Evolutionary conservation across 495 filamentous ascomycete species (phyloP).

Genomic region (Penicillium parvum): DNA sequence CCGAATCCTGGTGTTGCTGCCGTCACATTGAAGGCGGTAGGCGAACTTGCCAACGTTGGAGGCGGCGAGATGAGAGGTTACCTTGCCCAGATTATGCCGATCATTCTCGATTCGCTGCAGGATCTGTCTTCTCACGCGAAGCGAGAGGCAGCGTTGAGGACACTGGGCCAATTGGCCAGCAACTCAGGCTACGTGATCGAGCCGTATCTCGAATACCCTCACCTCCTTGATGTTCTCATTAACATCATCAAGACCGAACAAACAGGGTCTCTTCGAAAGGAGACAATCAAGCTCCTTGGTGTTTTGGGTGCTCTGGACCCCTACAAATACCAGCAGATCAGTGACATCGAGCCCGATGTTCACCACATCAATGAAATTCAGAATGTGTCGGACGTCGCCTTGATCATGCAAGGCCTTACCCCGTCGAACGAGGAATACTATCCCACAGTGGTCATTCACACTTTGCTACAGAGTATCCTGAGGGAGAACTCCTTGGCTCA

Average conservation of each 20-base stretch:
- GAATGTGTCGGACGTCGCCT: slow-evolving; percentile 81
- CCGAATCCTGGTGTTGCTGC: slow-evolving; percentile 80
- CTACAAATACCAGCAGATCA: slow-evolving; percentile 79
- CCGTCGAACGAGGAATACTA: slow-evolving; percentile 98
- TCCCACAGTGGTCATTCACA: slow-evolving; percentile 95
- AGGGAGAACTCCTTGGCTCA: slow-evolving; percentile 82
- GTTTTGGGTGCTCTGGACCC: slow-evolving; percentile 95
- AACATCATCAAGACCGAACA: slow-evolving; percentile 89
- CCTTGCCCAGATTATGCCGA: slow-evolving; percentile 85
- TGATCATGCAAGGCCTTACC: slow-evolving; percentile 97
- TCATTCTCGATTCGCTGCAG: slow-evolving; percentile 87
- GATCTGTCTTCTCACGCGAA: slow-evolving; percentile 85
- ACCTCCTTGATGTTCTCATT: slow-evolving; percentile 85
- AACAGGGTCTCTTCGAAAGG: slow-evolving; percentile 77
- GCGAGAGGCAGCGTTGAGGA: slow-evolving; percentile 84
- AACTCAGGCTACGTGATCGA: slow-evolving; percentile 97
- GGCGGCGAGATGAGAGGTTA: slow-evolving; percentile 86
- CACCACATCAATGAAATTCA: slow-evolving; percentile 54
- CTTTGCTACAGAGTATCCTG: slow-evolving; percentile 77
- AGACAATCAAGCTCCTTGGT: slow-evolving; percentile 93
- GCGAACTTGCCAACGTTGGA: slow-evolving; percentile 88
- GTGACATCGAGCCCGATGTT: slow-evolving; percentile 44
- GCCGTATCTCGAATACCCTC: slow-evolving; percentile 89
- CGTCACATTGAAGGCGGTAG: slow-evolving; percentile 87
- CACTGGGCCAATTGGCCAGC: slow-evolving; percentile 86